Evolutionary conservation across 2,329 filamentous ascomycete genomes (phyloP).

Genomic region (Hirsutella rhossiliensis): DNA sequence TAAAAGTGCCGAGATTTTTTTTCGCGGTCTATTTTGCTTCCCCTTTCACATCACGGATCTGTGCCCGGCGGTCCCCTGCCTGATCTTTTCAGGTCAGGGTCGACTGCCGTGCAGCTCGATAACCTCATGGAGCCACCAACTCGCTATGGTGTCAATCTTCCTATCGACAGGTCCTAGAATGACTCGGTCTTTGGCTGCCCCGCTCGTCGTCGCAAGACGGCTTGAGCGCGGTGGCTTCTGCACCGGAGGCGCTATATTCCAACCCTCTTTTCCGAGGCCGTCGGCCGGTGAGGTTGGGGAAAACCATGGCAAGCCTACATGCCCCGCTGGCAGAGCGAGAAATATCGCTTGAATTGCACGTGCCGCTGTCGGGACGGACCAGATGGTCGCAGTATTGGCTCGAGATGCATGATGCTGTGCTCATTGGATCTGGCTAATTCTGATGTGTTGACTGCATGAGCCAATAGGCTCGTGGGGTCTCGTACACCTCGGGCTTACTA

Average conservation of each 20-base stretch:
- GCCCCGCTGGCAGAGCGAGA: too few species aligned
- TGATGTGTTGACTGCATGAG: too few species aligned
- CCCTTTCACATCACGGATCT: conserved; percentile 54
- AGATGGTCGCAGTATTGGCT: too few species aligned
- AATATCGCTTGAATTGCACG: background rate
- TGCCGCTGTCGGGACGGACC: background rate
- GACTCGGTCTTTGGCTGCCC: conserved; percentile 51
- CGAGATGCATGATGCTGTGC: too few species aligned
- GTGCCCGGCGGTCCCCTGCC: conserved; percentile 70
- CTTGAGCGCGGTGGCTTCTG: conserved; percentile 52
- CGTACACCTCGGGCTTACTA: too few species aligned
- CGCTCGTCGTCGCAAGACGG: conserved; percentile 49
- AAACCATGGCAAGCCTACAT: conserved; percentile 77
- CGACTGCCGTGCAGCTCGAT: conserved; percentile 79
- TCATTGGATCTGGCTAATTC: too few species aligned
- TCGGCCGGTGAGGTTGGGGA: conserved; percentile 82
- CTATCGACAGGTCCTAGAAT: conserved; percentile 92
- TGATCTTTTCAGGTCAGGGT: conserved; percentile 40
- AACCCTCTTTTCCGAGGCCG: conserved; percentile 79
- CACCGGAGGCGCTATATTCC: conserved; percentile 72
- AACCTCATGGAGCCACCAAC: conserved; percentile 66
- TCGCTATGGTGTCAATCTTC: conserved; percentile 70
- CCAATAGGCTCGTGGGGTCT: too few species aligned
- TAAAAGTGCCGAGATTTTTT: conserved; percentile 5
- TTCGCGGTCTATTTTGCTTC: conserved; percentile 14